A percentile compares a stretch with the other conserved stretches of the same genome.
phyloP scores from a whole-genome alignment of 2,329 filamentous ascomycete species.

The Fusarium drepaniforme region DNA sequence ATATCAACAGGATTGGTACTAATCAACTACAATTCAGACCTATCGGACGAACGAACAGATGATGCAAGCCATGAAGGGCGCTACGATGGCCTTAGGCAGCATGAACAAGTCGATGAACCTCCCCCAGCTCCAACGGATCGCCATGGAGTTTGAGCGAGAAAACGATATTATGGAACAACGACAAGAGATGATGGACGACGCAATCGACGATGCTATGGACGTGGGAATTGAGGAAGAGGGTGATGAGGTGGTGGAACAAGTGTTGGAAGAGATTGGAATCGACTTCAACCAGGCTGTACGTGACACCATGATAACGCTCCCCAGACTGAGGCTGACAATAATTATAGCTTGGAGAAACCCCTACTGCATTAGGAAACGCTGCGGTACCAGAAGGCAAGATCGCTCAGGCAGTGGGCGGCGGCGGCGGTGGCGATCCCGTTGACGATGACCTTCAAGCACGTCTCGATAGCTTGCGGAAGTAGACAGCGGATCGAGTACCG shows the following conservation, averaged over 20 bases:
- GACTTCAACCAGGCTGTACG: constrained; percentile 90
- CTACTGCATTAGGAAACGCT: constrained; percentile 82
- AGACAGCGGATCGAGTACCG: constrained; percentile 25
- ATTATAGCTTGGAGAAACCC: constrained; percentile 88
- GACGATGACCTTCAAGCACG: constrained; percentile 96
- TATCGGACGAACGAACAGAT: constrained; percentile 99
- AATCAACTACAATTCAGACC: constrained; percentile 68
- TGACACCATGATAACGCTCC: constrained; percentile 30
- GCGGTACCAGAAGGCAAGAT: constrained; percentile 81
- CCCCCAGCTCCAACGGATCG: constrained; percentile 92
- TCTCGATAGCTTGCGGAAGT: constrained; percentile 84
- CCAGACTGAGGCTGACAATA: constrained; percentile 38
- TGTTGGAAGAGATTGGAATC: constrained; percentile 95
- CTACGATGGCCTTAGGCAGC: constrained; percentile 89
- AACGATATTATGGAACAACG: constrained; percentile 99
- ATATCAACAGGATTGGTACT: constrained; percentile 11
- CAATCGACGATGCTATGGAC: constrained; percentile 96
- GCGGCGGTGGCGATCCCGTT: constrained; percentile 68
- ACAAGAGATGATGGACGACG: constrained; percentile 99
- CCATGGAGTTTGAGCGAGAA: constrained; percentile 98
- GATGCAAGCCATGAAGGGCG: constrained; percentile 99
- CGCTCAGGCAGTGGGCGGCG: constrained; percentile 84
- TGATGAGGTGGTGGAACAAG: constrained; percentile 96
- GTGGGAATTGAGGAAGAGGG: constrained; percentile 92
- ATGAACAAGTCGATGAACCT: constrained; percentile 99